phyloP scores from a whole-genome alignment of 2,329 filamentous ascomycete genomes.

The Ophiostoma pallidulum region DNA sequence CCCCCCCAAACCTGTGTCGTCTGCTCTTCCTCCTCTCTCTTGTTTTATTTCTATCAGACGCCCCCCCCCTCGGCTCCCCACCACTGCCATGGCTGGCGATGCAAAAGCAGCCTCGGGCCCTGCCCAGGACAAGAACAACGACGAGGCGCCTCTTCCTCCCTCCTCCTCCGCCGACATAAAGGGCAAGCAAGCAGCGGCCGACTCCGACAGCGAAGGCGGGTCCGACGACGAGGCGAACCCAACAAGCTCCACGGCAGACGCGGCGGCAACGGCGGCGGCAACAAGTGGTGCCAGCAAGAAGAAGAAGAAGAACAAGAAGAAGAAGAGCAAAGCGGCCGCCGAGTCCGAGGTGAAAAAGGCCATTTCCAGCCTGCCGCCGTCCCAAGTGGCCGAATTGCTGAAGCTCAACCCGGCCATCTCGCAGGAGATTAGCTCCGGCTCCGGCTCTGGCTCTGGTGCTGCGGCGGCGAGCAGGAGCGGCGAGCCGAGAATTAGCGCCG shows the following conservation, averaged over 20 bases:
- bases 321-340: conserved; percentile 27
- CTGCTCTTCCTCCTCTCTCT: no score
- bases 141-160: background rate
- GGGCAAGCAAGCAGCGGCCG: conserved; percentile 35
- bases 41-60: no score
- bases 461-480: conserved; percentile 15
- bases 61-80: background rate
- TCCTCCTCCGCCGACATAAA: conserved; percentile 28
- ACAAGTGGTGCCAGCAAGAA: conserved; percentile 63
- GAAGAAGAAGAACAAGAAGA: conserved; percentile 49
- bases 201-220: conserved; percentile 39
- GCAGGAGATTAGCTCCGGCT: conserved; percentile 50
- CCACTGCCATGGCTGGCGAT: conserved; percentile 6
- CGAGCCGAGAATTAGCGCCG: conserved; percentile 20
- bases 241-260: background rate
- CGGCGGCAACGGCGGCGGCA: conserved; percentile 29
- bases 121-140: background rate
- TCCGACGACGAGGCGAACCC: conserved; percentile 24
- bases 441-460: no score
- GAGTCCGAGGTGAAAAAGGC: conserved; percentile 39
- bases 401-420: conserved; percentile 64
- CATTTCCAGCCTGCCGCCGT: conserved; percentile 42
- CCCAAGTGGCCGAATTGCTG: conserved; percentile 57
- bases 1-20: no score
- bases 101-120: conserved; percentile 1